Base-by-base conservation (phyloP, 2,329 filamentous ascomycete genomes). In the Alternaria conjuncta region DNA sequence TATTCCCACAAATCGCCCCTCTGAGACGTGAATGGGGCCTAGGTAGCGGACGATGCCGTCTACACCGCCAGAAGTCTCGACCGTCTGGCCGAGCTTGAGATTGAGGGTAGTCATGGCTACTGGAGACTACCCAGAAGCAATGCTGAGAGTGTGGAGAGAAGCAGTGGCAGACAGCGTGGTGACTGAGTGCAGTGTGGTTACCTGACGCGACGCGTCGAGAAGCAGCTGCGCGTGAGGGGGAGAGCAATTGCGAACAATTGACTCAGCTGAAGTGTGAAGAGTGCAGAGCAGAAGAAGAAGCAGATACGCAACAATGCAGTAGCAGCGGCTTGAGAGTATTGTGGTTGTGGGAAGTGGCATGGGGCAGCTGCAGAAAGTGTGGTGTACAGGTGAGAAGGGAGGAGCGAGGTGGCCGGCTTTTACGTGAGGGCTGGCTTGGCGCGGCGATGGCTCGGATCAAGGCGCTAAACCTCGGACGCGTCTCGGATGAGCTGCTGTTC, bases 1-100 rank as follows among this genome's bases (percentile, higher is more conserved):
- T 63, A 98, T 88, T 68, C 95, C 95, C 63, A 97, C 85, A 93
- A 94, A 98, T 65, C 92, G 89, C 66, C 94, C 95, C 6, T 86
- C 84, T 61, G 93, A 66, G 97, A 98, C 97, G 72, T 87, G 84
- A 41, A 95, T 93, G 59, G 86, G 84, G 74, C 96, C 96, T 64
- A 93, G 65, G 81, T 92, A 99, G 73, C 92, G 92, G 68, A 99
- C 87, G 64, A 87, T 87, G 71, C 88, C 96, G 71, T 87, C 87
- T 75, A 92, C 92, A 75, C 91, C 91, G 81, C 97, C 92, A 74
- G 86, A 88, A 71, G 97, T 89, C 81, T 90, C 89, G 80, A 98
- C 88, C 67, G 87, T 88, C 82, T 96, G 92, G 73, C 93, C 94
- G 49, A 78, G 53, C 58, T 70, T 78, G 63, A 70, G 73, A 26